phyloP scores from a whole-genome alignment of 805 yeast genomes.

The Cyberlindnera xishuangbannaensis region DNA sequence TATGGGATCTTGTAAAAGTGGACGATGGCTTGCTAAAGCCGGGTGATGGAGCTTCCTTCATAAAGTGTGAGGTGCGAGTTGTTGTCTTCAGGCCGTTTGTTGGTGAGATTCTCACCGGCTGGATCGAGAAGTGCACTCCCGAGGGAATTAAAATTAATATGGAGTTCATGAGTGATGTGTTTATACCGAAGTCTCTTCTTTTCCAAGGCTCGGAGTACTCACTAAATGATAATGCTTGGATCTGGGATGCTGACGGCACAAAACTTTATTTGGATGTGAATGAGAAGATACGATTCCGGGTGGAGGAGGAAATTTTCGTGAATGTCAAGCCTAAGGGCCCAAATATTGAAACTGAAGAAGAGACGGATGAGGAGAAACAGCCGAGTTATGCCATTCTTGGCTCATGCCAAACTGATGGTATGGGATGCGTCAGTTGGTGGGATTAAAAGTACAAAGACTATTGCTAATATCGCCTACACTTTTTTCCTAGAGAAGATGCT shows the following conservation, averaged over 20 bases:
- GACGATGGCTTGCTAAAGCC: slow-evolving; percentile 88
- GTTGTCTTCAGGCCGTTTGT: slow-evolving; percentile 89
- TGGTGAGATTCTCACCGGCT: slow-evolving; percentile 89
- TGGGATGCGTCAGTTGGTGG: slow-evolving; percentile 98
- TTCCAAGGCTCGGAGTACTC: slow-evolving; percentile 71
- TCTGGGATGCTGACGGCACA: slow-evolving; percentile 76
- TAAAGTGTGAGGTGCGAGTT: slow-evolving; percentile 67
- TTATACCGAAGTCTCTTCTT: slow-evolving; percentile 75
- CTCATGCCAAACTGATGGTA: slow-evolving; percentile 92
- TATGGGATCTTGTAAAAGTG: slow-evolving; percentile 77
- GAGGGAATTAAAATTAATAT: slow-evolving; percentile 81
- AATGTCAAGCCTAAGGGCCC: slow-evolving; percentile 79
- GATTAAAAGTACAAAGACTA: slow-evolving; percentile 40
- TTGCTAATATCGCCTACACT: neutral
- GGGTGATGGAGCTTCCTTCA: slow-evolving; percentile 88
- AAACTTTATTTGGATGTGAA: slow-evolving; percentile 81
- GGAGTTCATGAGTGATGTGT: slow-evolving; percentile 89
- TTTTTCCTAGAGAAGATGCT: neutral
- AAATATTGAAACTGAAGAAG: slow-evolving; percentile 27
- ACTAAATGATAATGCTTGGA: slow-evolving; percentile 87
- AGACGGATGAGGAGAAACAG: slow-evolving; percentile 33
- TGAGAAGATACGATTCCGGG: slow-evolving; percentile 86
- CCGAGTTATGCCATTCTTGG: slow-evolving; percentile 86
- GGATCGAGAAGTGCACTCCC: slow-evolving; percentile 82
- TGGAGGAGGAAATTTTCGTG: slow-evolving; percentile 82